phyloP scores from a whole-genome alignment of 371 early-diverging fungal species.

The Rhizomucor miehei region DNA sequence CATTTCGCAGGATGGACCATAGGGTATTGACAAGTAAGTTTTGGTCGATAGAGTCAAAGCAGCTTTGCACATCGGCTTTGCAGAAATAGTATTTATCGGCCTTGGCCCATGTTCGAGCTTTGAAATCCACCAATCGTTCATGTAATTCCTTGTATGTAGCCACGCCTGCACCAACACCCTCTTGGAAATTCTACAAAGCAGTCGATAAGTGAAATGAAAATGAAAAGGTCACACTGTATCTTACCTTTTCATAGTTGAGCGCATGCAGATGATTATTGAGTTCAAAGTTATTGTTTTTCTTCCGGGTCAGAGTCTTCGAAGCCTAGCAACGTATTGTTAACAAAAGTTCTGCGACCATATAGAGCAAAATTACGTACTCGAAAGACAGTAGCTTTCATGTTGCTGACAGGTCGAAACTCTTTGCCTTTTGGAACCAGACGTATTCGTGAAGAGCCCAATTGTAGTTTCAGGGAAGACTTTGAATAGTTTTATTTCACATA shows the following conservation, averaged over 20 bases:
- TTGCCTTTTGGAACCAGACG: constrained; percentile 69
- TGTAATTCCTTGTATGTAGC: background rate
- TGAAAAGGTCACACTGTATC: background rate
- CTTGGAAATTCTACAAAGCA: background rate
- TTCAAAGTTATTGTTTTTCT: background rate
- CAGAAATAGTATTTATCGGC: constrained; percentile 59
- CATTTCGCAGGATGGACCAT: constrained; percentile 46
- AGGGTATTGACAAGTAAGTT: constrained; percentile 58
- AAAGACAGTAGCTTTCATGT: constrained; percentile 40
- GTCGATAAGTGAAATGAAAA: background rate
- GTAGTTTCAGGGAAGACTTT: background rate
- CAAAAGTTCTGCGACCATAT: background rate
- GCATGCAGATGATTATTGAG: background rate
- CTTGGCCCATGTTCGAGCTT: background rate
- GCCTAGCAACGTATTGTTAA: background rate
- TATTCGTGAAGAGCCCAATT: constrained; percentile 50
- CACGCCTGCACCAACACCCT: background rate
- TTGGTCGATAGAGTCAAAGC: constrained; percentile 83
- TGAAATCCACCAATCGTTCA: background rate
- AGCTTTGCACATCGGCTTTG: constrained; percentile 77
- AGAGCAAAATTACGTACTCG: constrained; percentile 25
- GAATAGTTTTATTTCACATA: background rate
- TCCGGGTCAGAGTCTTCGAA: background rate
- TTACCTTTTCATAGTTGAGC: background rate
- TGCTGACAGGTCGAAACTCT: constrained; percentile 67